Conservation (phyloP, 371 early-diverging fungal species). For the Zychaea mexicana region DNA sequence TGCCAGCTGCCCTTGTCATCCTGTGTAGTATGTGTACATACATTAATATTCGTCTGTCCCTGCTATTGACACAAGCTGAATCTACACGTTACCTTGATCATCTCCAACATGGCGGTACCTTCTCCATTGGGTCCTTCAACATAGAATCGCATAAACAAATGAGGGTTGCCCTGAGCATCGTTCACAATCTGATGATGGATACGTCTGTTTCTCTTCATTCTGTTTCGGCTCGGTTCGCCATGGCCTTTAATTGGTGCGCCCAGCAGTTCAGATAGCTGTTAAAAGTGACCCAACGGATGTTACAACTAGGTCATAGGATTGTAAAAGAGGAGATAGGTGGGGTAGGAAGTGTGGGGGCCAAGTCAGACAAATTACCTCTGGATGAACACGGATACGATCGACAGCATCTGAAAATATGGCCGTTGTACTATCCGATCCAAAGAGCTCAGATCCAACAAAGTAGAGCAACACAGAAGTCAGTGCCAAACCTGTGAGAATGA, state of each 20-base stretch:
- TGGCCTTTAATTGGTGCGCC: slow-evolving; percentile 49
- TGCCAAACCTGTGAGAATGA: slow-evolving; percentile 39
- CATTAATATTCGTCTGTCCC: neutral
- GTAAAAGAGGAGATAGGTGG: neutral
- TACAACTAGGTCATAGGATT: neutral
- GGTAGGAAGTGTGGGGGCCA: too few species aligned
- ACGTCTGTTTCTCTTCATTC: slow-evolving; percentile 44
- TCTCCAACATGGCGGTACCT: slow-evolving; percentile 48
- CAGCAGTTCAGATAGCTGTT: slow-evolving; percentile 17
- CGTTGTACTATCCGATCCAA: slow-evolving; percentile 43
- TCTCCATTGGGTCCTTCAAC: slow-evolving; percentile 50
- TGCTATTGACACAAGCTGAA: neutral
- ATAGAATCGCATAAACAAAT: slow-evolving; percentile 53
- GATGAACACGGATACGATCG: slow-evolving; percentile 35
- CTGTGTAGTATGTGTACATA: neutral
- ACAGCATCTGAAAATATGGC: slow-evolving; percentile 47
- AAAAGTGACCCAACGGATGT: too few species aligned
- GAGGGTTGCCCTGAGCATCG: slow-evolving; percentile 43
- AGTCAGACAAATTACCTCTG: slow-evolving; percentile 10
- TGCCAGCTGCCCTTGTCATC: slow-evolving; percentile 47
- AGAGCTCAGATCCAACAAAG: slow-evolving; percentile 38
- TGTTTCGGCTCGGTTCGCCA: slow-evolving; percentile 46
- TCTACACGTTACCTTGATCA: slow-evolving; percentile 50
- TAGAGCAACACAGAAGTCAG: slow-evolving; percentile 39
- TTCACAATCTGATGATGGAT: slow-evolving; percentile 42